Percentiles rank a stretch among this genome's conserved stretches.
Evolutionary conservation across 306 rosid genomes (phyloP).

Genomic region (Oemleria cerasiformis): DNA sequence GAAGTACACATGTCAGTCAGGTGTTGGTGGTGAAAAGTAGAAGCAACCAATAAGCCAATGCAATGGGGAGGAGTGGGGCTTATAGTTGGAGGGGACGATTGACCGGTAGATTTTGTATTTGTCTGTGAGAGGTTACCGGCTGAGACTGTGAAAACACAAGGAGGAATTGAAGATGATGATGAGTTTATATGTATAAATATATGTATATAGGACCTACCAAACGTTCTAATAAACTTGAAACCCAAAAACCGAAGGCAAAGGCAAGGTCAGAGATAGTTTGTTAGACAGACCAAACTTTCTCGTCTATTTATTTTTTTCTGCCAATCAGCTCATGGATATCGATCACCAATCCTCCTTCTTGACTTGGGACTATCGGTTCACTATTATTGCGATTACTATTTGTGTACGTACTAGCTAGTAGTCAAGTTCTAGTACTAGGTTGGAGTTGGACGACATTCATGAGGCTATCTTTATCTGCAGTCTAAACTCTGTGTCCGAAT

Average conservation of each 20-base stretch:
- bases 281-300: slow-evolving; percentile 38
- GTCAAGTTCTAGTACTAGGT: too few species aligned
- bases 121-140: slow-evolving; percentile 6
- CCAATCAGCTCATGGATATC: background rate
- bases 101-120: slow-evolving; percentile 40
- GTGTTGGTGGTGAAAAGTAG: background rate
- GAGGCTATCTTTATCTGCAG: too few species aligned
- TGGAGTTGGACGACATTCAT: too few species aligned
- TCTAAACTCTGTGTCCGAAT: too few species aligned
- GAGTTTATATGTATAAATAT: too few species aligned
- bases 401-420: too few species aligned
- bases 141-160: slow-evolving; percentile 7
- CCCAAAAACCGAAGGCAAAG: background rate
- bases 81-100: slow-evolving; percentile 24
- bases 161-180: background rate
- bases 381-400: too few species aligned
- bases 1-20: slow-evolving; percentile 4
- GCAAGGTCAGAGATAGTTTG: slow-evolving; percentile 1
- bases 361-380: too few species aligned
- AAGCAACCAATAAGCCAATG: background rate
- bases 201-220: slow-evolving; percentile 27
- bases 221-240: slow-evolving; percentile 20
- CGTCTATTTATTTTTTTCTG: background rate
- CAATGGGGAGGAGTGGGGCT: slow-evolving; percentile 6
- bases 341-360: too few species aligned